Base-by-base conservation (phyloP, 2,329 filamentous ascomycete species). In the Clarireedia homoeocarpa region DNA sequence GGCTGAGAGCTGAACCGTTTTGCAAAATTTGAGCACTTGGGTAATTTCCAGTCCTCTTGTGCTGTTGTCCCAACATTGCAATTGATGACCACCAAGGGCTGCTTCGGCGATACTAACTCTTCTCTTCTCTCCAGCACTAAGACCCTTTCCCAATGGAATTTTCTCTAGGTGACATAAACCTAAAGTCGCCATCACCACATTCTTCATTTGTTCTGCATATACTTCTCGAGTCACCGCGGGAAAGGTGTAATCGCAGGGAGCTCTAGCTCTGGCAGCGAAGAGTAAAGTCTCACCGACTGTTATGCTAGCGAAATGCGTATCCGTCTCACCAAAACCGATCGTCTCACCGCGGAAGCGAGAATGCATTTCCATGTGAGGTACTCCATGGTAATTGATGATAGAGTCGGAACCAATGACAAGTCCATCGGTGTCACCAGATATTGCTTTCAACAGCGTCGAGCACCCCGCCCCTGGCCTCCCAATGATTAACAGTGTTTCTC, bases 71-170 rank as follows among this genome's bases (percentile, higher is more conserved):
- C 89, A 68, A 57, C 84, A 86, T 67, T 88, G 84, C 2, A 82
- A 75, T 42, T 77, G 82, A 1, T 82, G 94, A 90, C 56, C 84
- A 75, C 67, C 88, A 84, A 34, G 84, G 84, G 24, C 85, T 85
- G 86, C 88, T 70, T 92, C 88, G 1, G 86, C 86, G 60, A 92
- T 90, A 24, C 83, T 85, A 5, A 90, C 87, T 66, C 88, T 85
- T 69, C 91, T 91, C 34, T 88, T 75, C 72, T 94, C 89, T 55
- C 89, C 89, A 63, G 88, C 89, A 50, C 84, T 88, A 0, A 92
- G 85, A 68, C 89, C 89, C 47, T 86, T 83, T 15, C 88, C 88
- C 7, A 91, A 85, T 61, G 83, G 85, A 10, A 86, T 90, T 58
- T 84, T 78, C 64, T 85, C 76, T 0, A 85, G 86, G 64, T 90